These are phyloP conservation scores for Panaeolus papilionaceus DNA, from an alignment of 768 basidiomycete species.

Conservation along the genomic window DNA sequence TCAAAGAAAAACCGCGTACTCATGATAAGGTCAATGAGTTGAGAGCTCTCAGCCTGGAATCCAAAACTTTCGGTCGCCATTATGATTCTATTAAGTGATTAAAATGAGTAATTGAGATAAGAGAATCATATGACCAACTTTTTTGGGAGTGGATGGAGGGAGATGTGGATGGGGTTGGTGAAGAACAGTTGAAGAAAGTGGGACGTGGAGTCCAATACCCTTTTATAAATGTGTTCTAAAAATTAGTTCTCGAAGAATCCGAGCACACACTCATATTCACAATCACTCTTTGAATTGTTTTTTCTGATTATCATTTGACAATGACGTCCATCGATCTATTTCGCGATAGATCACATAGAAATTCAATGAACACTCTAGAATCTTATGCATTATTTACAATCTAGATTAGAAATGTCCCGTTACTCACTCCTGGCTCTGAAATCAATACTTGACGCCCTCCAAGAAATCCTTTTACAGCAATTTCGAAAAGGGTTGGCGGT, in stretches of 20 bases:
- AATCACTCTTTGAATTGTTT: neutral
- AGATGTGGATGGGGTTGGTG: slow-evolving; percentile 30
- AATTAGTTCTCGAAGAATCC: slow-evolving; percentile 57
- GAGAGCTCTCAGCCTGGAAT: slow-evolving; percentile 99
- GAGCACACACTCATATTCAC: slow-evolving; percentile 32
- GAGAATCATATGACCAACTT: slow-evolving; percentile 25
- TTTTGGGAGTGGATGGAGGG: slow-evolving; percentile 27
- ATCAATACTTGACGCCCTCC: slow-evolving; percentile 49
- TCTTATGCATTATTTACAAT: neutral
- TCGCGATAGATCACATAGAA: slow-evolving; percentile 3
- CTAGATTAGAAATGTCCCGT: slow-evolving; percentile 18
- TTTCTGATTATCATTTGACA: slow-evolving; percentile 16
- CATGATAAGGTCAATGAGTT: slow-evolving; percentile 98
- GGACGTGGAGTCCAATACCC: slow-evolving; percentile 30
- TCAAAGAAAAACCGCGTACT: slow-evolving; percentile 56
- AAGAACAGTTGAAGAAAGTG: slow-evolving; percentile 29
- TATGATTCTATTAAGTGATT: slow-evolving; percentile 30
- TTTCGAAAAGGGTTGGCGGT: too few relatives aligned
- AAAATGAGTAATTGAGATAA: slow-evolving; percentile 16
- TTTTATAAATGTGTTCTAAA: slow-evolving; percentile 41
- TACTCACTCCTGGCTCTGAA: slow-evolving; percentile 53
- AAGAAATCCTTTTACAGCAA: slow-evolving; percentile 54
- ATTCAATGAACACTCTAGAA: slow-evolving; percentile 10
- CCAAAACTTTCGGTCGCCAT: slow-evolving; percentile 90
- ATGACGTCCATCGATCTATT: slow-evolving; percentile 20